Base-by-base conservation (phyloP, 257 asterid species). In the Forsythia viridissima region DNA sequence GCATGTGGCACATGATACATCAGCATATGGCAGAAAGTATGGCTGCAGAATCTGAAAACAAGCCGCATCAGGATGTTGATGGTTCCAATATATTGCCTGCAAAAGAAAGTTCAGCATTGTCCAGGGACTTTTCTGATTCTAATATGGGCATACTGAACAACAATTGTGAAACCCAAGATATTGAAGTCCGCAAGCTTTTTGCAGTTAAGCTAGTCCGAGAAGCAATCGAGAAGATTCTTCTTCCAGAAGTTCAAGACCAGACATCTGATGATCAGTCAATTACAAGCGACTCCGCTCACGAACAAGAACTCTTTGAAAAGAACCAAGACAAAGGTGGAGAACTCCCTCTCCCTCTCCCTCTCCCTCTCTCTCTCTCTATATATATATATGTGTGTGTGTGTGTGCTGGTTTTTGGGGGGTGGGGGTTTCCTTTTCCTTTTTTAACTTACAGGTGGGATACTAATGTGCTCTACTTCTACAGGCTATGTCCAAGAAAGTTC, bases 201-300 rank as follows among this genome's bases (percentile, higher is more conserved):
- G 97, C 98, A 0, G 87, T 93, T 82, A 92, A 92, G 92, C 91
- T 96, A 44, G 99, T 96, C 5, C 85, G 97, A 46, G 97, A 96
- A 84, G 98, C 98, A 8, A 89, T 96, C 36, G 99, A 96, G 90
- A 96, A 89, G 89, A 90, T 96, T 85, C 99, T 96, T 79, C 96
- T 96, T 73, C 97, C 99, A 7, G 98, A 93, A 79, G 90, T 96
- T 82, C 97, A 92, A 76, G 99, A 94, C 73, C 97, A 89, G 59
- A 74, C 85, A 41, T 89, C 97, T 38, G 97, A 96, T 78, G 90
- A 78, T 78, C 96, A 86, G 82, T 92, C 97, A 20, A 43, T 82
- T 20, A 71, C 92, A 34, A 86, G 92, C 74, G 97, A 93, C 61
- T 73, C 63, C 75, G 66, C 86, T 72, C 85, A 89, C 63, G 89